A percentile compares a stretch with the other conserved stretches of the same genome.
These are phyloP conservation scores for Phalaenopsis aphrodite DNA, from an alignment of 106 monocot species.

Conservation along the genomic window DNA sequence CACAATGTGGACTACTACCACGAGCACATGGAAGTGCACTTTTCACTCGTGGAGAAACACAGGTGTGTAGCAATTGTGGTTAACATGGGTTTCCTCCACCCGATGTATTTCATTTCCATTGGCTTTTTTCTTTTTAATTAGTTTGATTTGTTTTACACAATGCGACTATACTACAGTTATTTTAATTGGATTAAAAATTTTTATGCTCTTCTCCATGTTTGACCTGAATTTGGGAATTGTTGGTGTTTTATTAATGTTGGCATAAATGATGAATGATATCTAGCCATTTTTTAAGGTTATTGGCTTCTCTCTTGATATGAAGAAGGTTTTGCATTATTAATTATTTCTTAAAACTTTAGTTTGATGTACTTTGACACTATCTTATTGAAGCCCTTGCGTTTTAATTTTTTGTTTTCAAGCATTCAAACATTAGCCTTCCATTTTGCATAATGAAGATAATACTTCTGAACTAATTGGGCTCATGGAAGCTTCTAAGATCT, in stretches of 20 bases:
- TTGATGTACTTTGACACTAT: neutral
- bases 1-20: slow-evolving; percentile 84
- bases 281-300: neutral
- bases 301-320: neutral
- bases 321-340: neutral
- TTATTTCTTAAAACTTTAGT: neutral
- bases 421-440: too few species aligned
- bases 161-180: neutral
- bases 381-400: neutral
- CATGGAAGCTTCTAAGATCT: neutral
- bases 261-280: too few species aligned
- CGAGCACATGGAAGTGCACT: slow-evolving; percentile 96
- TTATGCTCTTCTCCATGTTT: neutral
- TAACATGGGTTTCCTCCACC: neutral
- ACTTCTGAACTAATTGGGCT: neutral
- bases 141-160: neutral
- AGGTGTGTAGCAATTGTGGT: slow-evolving; percentile 34
- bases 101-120: neutral
- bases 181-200: neutral
- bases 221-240: neutral
- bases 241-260: neutral
- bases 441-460: neutral
- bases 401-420: neutral
- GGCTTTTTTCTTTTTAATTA: neutral
- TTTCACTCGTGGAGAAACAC: slow-evolving; percentile 97